Percentiles rank a stretch among this genome's conserved stretches.
Evolutionary conservation across 257 asterid species (phyloP).

Genomic region (Agastache rugosa): DNA sequence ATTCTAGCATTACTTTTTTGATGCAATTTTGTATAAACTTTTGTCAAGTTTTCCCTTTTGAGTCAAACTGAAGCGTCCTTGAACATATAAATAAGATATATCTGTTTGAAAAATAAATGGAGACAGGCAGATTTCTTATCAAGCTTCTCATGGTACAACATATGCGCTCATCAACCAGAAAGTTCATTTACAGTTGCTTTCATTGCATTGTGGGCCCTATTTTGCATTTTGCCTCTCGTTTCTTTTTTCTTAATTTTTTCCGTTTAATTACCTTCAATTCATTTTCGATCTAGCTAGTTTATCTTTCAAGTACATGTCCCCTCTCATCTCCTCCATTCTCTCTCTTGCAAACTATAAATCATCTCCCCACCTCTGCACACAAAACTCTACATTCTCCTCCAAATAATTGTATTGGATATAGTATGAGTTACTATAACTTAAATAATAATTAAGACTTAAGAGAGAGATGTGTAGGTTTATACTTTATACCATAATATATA

Average conservation of each 20-base stretch:
- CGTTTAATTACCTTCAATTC: neutral
- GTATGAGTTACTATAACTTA: too few species aligned
- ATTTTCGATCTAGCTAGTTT: slow-evolving; percentile 18
- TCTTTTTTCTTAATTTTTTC: neutral
- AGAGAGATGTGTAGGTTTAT: too few species aligned
- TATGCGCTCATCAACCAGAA: slow-evolving; percentile 29
- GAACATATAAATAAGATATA: neutral
- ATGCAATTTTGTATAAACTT: neutral
- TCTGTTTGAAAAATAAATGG: neutral
- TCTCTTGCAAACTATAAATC: slow-evolving; percentile 31
- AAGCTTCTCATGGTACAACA: slow-evolving; percentile 30
- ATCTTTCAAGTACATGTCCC: slow-evolving; percentile 40
- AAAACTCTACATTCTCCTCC: too few species aligned
- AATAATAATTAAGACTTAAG: too few species aligned
- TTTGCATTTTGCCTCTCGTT: neutral
- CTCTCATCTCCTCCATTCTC: slow-evolving; percentile 42
- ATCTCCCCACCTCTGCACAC: neutral
- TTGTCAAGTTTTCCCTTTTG: neutral
- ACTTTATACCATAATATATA: too few species aligned
- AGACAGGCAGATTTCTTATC: slow-evolving; percentile 14
- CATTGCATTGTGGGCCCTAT: slow-evolving; percentile 38
- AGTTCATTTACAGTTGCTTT: slow-evolving; percentile 24
- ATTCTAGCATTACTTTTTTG: neutral
- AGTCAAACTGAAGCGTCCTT: neutral
- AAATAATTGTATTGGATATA: too few species aligned